phyloP scores from a whole-genome alignment of 441 rosid species.

The Omphalea diandra region DNA sequence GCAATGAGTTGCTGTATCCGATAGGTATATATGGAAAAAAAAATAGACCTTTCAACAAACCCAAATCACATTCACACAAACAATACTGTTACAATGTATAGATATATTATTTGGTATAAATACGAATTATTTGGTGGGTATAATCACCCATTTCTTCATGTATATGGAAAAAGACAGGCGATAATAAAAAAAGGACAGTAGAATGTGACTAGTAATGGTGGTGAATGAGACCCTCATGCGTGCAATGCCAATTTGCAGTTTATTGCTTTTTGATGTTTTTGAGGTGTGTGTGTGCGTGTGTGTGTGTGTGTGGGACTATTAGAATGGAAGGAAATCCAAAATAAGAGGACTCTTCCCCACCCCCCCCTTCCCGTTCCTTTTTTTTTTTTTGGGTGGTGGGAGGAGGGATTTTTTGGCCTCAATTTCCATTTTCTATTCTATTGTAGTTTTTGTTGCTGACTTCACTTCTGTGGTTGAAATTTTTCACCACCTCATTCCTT shows the following conservation, averaged over 20 bases:
- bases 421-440: background rate
- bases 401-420: conserved; percentile 12
- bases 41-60: conserved; percentile 43
- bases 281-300: background rate
- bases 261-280: conserved; percentile 7
- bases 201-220: conserved; percentile 21
- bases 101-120: conserved; percentile 19
- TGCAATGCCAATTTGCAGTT: conserved; percentile 3
- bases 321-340: conserved; percentile 5
- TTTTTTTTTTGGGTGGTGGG: conserved; percentile 1
- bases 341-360: background rate
- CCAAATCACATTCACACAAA: conserved; percentile 13
- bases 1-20: conserved; percentile 9
- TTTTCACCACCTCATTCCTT: background rate
- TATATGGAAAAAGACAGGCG: conserved; percentile 31
- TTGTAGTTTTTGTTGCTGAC: conserved; percentile 8
- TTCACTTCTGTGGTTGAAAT: conserved; percentile 4
- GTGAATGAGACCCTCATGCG: conserved; percentile 10
- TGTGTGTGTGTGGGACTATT: no score
- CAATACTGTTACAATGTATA: background rate
- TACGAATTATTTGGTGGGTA: conserved; percentile 12
- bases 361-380: conserved; percentile 5
- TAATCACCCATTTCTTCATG: conserved; percentile 39
- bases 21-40: conserved; percentile 31
- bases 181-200: conserved; percentile 34